Conservation (phyloP, 768 basidiomycete genomes). For the Tylopilus vinaceipallidus region DNA sequence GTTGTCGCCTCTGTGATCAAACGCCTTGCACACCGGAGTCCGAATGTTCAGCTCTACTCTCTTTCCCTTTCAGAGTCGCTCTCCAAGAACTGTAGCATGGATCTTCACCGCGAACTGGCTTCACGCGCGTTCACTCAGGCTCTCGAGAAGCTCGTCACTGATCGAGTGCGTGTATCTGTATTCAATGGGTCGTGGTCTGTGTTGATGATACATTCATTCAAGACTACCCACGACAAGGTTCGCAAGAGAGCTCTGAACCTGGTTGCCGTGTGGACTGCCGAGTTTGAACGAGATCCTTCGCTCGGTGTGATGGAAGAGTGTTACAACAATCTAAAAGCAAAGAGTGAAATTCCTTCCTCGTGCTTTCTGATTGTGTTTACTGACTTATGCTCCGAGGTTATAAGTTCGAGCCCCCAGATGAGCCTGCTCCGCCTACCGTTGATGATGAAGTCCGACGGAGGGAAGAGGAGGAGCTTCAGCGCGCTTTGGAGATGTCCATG, state of each 20-base stretch:
- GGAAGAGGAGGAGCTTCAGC: constrained; percentile 94
- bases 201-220: constrained; percentile 33
- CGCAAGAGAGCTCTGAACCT: constrained; percentile 67
- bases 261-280: constrained; percentile 79
- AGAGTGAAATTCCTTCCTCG: constrained; percentile 51
- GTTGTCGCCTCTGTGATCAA: constrained; percentile 84
- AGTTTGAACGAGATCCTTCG: constrained; percentile 76
- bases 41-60: constrained; percentile 95
- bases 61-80: constrained; percentile 86
- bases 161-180: constrained; percentile 58
- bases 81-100: constrained; percentile 85
- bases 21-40: constrained; percentile 89
- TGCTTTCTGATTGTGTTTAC: neutral
- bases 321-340: constrained; percentile 75
- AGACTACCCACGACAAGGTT: constrained; percentile 92
- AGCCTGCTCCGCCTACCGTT: constrained; percentile 63
- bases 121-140: constrained; percentile 89
- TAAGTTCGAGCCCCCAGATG: constrained; percentile 62
- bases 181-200: neutral
- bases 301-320: constrained; percentile 92
- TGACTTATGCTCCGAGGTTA: constrained; percentile 47
- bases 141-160: constrained; percentile 81
- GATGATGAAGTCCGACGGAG: constrained; percentile 79
- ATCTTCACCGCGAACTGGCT: constrained; percentile 82
- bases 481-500: constrained; percentile 90